phyloP scores from a whole-genome alignment of 176 grass and related monocot genomes.

The Hsuehochloa calcarea region DNA sequence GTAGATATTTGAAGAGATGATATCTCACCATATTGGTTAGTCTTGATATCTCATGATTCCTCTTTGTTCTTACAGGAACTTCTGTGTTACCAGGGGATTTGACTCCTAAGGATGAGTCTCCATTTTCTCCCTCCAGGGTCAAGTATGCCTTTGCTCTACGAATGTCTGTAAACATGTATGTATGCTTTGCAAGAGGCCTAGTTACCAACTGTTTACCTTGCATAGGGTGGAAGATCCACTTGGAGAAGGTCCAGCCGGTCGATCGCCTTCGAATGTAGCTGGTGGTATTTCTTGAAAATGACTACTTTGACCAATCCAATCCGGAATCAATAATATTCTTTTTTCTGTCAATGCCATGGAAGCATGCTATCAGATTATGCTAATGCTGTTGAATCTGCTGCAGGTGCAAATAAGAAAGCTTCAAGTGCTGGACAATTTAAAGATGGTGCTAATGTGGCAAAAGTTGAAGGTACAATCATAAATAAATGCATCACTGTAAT shows the following conservation, averaged over 20 bases:
- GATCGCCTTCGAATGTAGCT: constrained; percentile 68
- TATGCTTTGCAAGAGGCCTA: constrained; percentile 23
- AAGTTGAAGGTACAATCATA: constrained; percentile 65
- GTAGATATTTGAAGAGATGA: constrained; percentile 10
- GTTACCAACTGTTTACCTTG: constrained; percentile 30
- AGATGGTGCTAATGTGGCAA: constrained; percentile 62
- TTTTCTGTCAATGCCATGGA: background rate
- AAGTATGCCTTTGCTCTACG: constrained; percentile 55
- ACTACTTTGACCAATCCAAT: background rate
- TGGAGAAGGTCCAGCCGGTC: constrained; percentile 58
- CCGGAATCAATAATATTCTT: background rate
- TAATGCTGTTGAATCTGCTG: constrained; percentile 35
- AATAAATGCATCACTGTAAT: background rate
- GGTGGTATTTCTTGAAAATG: constrained; percentile 47
- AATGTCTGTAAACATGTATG: constrained; percentile 18
- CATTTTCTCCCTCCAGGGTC: constrained; percentile 93
- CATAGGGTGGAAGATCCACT: constrained; percentile 79
- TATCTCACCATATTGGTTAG: constrained; percentile 9
- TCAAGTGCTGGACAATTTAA: constrained; percentile 66
- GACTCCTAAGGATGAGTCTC: constrained; percentile 75
- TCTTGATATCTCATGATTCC: constrained; percentile 12
- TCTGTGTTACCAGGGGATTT: constrained; percentile 66
- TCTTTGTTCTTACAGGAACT: constrained; percentile 39
- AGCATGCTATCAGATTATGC: background rate
- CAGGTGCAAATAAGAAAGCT: constrained; percentile 89